Conservation (phyloP, 78 protist species). For the Dictyostelium discoideum region DNA sequence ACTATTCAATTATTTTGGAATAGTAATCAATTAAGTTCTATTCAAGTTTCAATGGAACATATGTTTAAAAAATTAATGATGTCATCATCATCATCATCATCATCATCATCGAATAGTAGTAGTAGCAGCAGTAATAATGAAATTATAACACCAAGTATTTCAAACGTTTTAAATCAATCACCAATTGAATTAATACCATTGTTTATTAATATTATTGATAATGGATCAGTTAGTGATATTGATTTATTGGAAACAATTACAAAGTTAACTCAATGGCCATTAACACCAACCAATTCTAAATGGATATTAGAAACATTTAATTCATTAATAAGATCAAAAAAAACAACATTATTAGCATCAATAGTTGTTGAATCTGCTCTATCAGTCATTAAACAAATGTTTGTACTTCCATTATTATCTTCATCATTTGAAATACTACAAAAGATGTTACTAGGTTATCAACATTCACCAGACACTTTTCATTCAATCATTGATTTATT, state of each 20-base stretch:
- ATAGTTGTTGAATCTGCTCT: neutral
- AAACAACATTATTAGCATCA: neutral
- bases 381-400: constrained; percentile 8
- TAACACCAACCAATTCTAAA: neutral
- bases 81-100: neutral
- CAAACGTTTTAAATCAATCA: constrained; percentile 25
- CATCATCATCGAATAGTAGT: neutral
- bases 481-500: constrained; percentile 22
- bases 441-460: constrained; percentile 55
- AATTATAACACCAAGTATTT: neutral
- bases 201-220: neutral
- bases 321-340: constrained; percentile 7
- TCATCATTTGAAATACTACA: neutral
- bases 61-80: neutral
- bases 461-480: constrained; percentile 54
- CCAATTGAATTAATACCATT: constrained; percentile 18
- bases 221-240: neutral
- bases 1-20: neutral
- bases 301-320: constrained; percentile 53
- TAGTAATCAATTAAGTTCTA: neutral
- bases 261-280: neutral
- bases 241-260: neutral
- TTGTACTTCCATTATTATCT: neutral
- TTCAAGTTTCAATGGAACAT: neutral
- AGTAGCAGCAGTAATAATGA: neutral